Conservation (phyloP, 257 asterid genomes). For the Scutellaria minor region DNA sequence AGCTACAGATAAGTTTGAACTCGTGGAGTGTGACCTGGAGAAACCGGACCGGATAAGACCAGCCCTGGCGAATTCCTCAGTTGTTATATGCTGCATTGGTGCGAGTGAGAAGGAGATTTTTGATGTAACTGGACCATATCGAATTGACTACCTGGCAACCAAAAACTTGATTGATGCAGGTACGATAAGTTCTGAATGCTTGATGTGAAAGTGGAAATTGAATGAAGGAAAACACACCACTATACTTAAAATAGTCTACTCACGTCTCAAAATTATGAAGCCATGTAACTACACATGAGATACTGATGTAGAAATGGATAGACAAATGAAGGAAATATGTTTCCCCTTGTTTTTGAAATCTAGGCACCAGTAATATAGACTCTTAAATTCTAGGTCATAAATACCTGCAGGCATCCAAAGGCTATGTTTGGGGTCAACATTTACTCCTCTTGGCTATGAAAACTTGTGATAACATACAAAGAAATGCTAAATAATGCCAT, state of each 20-base stretch:
- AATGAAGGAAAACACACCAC: not conserved
- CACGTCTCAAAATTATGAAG: not conserved
- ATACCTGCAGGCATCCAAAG: not conserved
- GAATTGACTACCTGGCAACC: constrained; percentile 89
- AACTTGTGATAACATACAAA: not conserved
- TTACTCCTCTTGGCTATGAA: not conserved
- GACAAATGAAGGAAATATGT: not conserved
- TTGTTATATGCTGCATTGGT: constrained; percentile 92
- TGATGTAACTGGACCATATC: constrained; percentile 86
- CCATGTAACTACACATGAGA: not conserved
- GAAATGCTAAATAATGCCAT: constrained; percentile 14
- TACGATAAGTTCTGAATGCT: constrained; percentile 24
- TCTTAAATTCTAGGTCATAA: constrained; percentile 1
- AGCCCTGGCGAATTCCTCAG: constrained; percentile 76
- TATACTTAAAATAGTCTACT: constrained; percentile 6
- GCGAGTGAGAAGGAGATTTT: constrained; percentile 94
- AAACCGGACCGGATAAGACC: constrained; percentile 61
- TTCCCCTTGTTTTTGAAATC: not conserved
- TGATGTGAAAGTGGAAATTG: not conserved
- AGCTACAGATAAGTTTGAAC: constrained; percentile 96
- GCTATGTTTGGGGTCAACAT: not conserved
- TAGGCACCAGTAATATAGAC: not conserved
- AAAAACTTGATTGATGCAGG: constrained; percentile 94
- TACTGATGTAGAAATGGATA: not conserved
- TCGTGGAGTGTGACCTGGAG: constrained; percentile 97